phyloP scores from a whole-genome alignment of 352 stramenopile genomes.

The Phytopythium delawarense region DNA sequence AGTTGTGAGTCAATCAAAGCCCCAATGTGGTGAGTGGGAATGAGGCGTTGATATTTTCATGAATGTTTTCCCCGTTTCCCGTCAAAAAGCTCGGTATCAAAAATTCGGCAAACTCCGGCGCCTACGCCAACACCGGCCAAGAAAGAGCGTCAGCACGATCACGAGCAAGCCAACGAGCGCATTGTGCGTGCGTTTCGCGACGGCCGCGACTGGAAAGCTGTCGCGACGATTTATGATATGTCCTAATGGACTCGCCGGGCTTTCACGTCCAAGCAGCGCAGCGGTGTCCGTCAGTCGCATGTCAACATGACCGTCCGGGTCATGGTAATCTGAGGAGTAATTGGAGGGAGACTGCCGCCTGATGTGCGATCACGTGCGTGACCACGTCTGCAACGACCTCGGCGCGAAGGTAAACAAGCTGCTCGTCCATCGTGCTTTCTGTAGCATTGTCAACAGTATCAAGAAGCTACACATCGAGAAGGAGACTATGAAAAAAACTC shows the following conservation, averaged over 20 bases:
- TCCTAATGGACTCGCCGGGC: neutral
- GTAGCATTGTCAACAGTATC: constrained; percentile 16
- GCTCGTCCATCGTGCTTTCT: constrained; percentile 9
- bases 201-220: neutral
- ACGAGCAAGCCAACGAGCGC: neutral
- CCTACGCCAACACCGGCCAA: neutral
- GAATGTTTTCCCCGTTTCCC: too few species aligned
- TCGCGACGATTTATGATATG: neutral
- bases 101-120: too few species aligned
- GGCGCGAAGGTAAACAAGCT: constrained; percentile 6
- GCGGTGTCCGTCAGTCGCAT: neutral
- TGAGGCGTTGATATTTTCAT: too few species aligned
- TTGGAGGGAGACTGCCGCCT: constrained; percentile 9
- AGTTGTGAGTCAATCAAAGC: too few species aligned
- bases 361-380: constrained; percentile 1
- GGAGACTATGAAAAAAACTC: constrained; percentile 13
- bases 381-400: constrained; percentile 9
- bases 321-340: neutral
- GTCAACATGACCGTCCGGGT: neutral
- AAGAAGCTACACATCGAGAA: constrained; percentile 22
- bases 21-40: too few species aligned
- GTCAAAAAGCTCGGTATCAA: too few species aligned
- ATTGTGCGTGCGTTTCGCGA: neutral
- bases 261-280: neutral
- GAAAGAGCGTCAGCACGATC: neutral